Percentiles rank a stretch among this genome's conserved stretches.
Evolutionary conservation across 2,329 filamentous ascomycete genomes (phyloP).

Genomic region (Sphaerulina populicola): DNA sequence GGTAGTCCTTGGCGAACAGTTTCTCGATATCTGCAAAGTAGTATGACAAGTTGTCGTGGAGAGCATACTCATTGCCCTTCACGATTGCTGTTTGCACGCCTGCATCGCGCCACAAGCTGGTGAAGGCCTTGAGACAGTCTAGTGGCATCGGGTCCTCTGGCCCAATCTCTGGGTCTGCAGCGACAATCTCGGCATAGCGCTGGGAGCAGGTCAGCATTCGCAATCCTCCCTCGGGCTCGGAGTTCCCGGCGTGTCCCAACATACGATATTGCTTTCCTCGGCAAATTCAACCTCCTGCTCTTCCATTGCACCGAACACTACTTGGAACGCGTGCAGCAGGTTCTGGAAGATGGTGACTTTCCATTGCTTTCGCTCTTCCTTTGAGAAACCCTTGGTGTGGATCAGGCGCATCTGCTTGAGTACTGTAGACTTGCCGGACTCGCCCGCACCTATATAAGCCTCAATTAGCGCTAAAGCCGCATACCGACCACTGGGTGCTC

Average conservation of each 20-base stretch:
- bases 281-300: slow-evolving; percentile 74
- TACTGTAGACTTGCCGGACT: slow-evolving; percentile 92
- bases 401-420: slow-evolving; percentile 99
- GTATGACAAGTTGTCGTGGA: slow-evolving; percentile 92
- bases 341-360: slow-evolving; percentile 95
- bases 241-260: slow-evolving; percentile 64
- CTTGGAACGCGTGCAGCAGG: slow-evolving; percentile 81
- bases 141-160: slow-evolving; percentile 70
- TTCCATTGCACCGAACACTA: slow-evolving; percentile 84
- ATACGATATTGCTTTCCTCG: slow-evolving; percentile 68
- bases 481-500: neutral
- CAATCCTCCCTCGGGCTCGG: slow-evolving; percentile 8
- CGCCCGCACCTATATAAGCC: slow-evolving; percentile 64
- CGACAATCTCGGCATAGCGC: slow-evolving; percentile 70
- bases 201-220: slow-evolving; percentile 39
- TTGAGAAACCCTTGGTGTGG: slow-evolving; percentile 83
- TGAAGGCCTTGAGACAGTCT: slow-evolving; percentile 73
- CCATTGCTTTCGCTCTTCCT: slow-evolving; percentile 83
- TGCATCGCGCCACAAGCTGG: slow-evolving; percentile 70
- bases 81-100: slow-evolving; percentile 81
- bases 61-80: slow-evolving; percentile 91
- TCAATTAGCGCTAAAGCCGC: neutral
- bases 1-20: slow-evolving; percentile 59
- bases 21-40: slow-evolving; percentile 66
- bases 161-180: slow-evolving; percentile 72